These are phyloP conservation scores for Saccharomyces uvarum DNA, from an alignment of 1,139 yeast species.

Conservation along the genomic window DNA sequence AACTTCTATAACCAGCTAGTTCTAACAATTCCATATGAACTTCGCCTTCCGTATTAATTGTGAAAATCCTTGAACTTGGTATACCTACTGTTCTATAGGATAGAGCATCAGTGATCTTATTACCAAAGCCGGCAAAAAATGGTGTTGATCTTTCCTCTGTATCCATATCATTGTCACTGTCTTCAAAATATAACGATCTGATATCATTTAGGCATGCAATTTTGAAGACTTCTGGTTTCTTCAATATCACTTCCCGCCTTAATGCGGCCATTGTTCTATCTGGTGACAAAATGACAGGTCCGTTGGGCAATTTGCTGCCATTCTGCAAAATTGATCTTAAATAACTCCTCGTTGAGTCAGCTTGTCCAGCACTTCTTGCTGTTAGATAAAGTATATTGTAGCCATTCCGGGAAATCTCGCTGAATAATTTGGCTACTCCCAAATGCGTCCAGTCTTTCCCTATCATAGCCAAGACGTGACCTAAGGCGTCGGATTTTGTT, in stretches of 20 bases:
- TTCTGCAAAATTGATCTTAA: constrained; percentile 71
- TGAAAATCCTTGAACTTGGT: constrained; percentile 89
- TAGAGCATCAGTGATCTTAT: constrained; percentile 92
- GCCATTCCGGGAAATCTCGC: constrained; percentile 79
- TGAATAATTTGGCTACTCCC: constrained; percentile 87
- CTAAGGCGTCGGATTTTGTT: constrained; percentile 94
- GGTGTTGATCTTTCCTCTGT: constrained; percentile 37
- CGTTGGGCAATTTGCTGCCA: constrained; percentile 66
- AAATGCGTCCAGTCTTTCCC: constrained; percentile 98
- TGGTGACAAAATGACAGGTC: constrained; percentile 94
- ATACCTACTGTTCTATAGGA: constrained; percentile 91
- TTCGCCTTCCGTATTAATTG: constrained; percentile 94
- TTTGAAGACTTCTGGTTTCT: constrained; percentile 94
- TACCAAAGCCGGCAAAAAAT: constrained; percentile 96
- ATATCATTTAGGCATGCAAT: constrained; percentile 95
- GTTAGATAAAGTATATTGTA: constrained; percentile 90
- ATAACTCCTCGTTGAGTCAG: constrained; percentile 86
- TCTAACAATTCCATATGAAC: constrained; percentile 95
- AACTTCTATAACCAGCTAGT: constrained; percentile 83
- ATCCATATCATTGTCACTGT: constrained; percentile 19
- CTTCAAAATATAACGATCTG: constrained; percentile 47
- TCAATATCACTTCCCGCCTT: constrained; percentile 80
- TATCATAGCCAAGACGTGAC: constrained; percentile 86
- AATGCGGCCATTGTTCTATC: constrained; percentile 96
- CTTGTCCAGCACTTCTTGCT: constrained; percentile 92